Evolutionary conservation across 2,329 filamentous ascomycete species (phyloP).

Genomic region (Sporothrix phasma): DNA sequence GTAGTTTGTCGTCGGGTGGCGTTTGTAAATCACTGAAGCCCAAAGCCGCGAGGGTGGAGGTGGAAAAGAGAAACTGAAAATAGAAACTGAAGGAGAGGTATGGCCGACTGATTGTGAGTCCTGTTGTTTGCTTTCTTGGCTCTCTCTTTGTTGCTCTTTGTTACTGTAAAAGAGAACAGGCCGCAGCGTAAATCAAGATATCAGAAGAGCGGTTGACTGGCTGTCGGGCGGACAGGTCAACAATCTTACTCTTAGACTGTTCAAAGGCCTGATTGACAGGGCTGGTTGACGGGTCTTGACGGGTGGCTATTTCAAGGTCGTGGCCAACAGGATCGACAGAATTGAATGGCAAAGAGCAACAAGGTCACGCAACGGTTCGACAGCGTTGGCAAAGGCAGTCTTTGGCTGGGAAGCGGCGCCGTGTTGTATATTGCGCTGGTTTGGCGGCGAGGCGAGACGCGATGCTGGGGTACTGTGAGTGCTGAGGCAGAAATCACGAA

Average conservation of each 20-base stretch:
- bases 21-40: background rate
- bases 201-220: background rate
- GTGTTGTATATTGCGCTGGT: conserved; percentile 5
- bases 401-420: background rate
- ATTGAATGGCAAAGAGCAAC: background rate
- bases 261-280: background rate
- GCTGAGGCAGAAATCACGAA: background rate
- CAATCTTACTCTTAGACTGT: background rate
- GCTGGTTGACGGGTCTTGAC: background rate
- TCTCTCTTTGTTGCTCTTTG: background rate
- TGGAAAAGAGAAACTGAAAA: background rate
- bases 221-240: background rate
- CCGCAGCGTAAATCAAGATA: background rate
- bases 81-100: background rate
- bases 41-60: background rate
- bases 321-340: background rate
- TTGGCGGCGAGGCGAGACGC: background rate
- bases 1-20: background rate
- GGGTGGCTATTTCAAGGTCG: background rate
- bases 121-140: conserved; percentile 3
- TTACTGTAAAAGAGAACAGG: background rate
- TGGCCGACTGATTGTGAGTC: background rate
- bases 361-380: background rate
- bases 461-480: background rate
- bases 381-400: background rate